Conservation (phyloP, 2,329 filamentous ascomycete genomes). For the Scleromitrula shiraiana region DNA sequence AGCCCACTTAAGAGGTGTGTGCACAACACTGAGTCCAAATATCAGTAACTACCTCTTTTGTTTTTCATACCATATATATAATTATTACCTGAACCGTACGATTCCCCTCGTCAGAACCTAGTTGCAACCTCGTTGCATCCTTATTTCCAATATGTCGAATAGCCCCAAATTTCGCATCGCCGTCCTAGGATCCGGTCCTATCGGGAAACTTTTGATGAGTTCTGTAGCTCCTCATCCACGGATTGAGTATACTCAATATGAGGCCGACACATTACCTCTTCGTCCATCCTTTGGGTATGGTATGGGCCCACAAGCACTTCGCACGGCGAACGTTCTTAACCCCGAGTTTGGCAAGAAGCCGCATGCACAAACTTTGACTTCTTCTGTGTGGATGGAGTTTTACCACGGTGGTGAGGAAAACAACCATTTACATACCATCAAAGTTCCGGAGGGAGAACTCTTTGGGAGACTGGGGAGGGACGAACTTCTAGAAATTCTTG, state of each 20-base stretch:
- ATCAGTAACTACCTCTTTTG: no score
- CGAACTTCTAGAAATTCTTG: constrained; percentile 7
- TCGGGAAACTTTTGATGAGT: constrained; percentile 11
- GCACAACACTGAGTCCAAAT: no score
- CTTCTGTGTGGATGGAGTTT: constrained; percentile 10
- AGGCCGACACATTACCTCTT: constrained; percentile 10
- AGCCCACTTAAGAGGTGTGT: no score
- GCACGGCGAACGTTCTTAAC: constrained; percentile 5
- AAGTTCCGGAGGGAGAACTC: not conserved
- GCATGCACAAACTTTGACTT: not conserved
- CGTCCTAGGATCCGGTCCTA: constrained; percentile 11
- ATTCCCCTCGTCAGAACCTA: no score
- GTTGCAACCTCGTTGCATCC: no score
- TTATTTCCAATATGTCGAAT: not conserved
- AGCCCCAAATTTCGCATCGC: constrained; percentile 9
- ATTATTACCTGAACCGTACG: no score
- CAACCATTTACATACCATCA: not conserved
- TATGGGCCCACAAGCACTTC: constrained; percentile 6
- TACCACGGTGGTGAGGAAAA: not conserved
- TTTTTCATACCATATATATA: no score
- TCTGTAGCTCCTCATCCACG: constrained; percentile 8
- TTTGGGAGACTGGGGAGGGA: constrained; percentile 10
- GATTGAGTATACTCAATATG: constrained; percentile 7
- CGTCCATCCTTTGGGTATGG: constrained; percentile 12
- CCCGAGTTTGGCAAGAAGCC: not conserved